These are phyloP conservation scores for Allium cepa DNA, from an alignment of 106 monocot species.

Conservation along the genomic window DNA sequence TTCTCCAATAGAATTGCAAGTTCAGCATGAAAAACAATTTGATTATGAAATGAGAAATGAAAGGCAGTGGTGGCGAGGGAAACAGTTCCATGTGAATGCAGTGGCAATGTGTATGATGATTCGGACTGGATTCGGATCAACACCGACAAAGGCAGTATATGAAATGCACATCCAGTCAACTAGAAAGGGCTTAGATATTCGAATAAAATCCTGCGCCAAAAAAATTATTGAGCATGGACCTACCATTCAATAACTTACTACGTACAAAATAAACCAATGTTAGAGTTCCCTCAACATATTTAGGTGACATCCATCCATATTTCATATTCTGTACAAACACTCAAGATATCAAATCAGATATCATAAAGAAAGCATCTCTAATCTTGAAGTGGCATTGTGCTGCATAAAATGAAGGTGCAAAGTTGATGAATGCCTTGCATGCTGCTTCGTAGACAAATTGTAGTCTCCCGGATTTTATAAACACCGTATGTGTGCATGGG, in stretches of 20 bases:
- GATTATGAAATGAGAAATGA: conserved; percentile 39
- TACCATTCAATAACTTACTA: conserved; percentile 29
- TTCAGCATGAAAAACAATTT: conserved; percentile 56
- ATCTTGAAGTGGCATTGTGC: neutral
- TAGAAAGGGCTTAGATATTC: conserved; percentile 64
- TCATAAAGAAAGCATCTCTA: too few species aligned
- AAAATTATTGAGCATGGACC: conserved; percentile 72
- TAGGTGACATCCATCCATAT: too few species aligned
- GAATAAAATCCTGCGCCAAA: conserved; percentile 93
- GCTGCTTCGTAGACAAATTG: too few species aligned
- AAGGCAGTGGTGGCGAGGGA: conserved; percentile 52
- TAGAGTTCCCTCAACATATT: too few species aligned
- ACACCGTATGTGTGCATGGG: too few species aligned
- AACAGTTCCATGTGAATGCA: conserved; percentile 48
- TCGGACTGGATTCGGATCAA: conserved; percentile 43
- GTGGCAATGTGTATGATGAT: conserved; percentile 58
- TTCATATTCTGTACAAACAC: neutral
- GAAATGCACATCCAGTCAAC: conserved; percentile 55
- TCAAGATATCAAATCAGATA: too few species aligned
- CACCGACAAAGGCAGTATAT: conserved; percentile 51
- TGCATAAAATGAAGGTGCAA: neutral
- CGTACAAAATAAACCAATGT: conserved; percentile 22
- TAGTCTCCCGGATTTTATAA: too few species aligned
- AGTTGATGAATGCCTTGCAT: too few species aligned
- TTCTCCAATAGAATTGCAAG: conserved; percentile 45